phyloP scores from a whole-genome alignment of 805 yeast species.

The Limtongia smithiae region DNA sequence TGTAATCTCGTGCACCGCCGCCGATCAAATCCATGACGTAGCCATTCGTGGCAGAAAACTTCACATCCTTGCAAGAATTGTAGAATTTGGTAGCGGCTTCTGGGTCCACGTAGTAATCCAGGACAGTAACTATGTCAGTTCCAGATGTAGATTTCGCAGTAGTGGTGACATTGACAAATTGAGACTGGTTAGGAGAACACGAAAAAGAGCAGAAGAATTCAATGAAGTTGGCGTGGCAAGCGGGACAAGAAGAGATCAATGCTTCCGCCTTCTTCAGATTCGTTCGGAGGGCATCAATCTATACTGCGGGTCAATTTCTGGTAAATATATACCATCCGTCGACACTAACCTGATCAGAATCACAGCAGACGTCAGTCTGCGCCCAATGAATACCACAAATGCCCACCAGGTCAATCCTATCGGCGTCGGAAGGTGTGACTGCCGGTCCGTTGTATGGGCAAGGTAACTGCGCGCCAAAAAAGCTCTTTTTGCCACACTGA shows the following conservation, averaged over 20 bases:
- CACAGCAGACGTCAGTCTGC: conserved; percentile 62
- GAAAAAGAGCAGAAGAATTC: conserved; percentile 81
- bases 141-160: conserved; percentile 46
- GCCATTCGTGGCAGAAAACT: conserved; percentile 92
- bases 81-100: conserved; percentile 61
- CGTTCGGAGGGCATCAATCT: conserved; percentile 46
- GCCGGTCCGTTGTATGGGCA: conserved; percentile 61
- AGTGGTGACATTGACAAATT: conserved; percentile 64
- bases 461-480: conserved; percentile 78
- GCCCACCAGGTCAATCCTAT: conserved; percentile 46
- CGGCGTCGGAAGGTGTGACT: conserved; percentile 44
- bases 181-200: conserved; percentile 80
- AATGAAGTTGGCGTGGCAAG: conserved; percentile 80
- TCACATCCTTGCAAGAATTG: conserved; percentile 83
- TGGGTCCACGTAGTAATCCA: conserved; percentile 59
- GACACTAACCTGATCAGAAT: conserved; percentile 51
- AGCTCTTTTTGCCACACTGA: conserved; percentile 71
- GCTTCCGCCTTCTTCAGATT: conserved; percentile 74
- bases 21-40: conserved; percentile 96
- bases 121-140: conserved; percentile 62
- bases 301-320: neutral
- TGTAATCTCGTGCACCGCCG: conserved; percentile 84
- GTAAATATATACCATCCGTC: neutral
- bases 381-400: conserved; percentile 75
- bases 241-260: conserved; percentile 86